These are phyloP conservation scores for Mycena epipterygia DNA, from an alignment of 768 basidiomycete genomes.

Conservation along the genomic window DNA sequence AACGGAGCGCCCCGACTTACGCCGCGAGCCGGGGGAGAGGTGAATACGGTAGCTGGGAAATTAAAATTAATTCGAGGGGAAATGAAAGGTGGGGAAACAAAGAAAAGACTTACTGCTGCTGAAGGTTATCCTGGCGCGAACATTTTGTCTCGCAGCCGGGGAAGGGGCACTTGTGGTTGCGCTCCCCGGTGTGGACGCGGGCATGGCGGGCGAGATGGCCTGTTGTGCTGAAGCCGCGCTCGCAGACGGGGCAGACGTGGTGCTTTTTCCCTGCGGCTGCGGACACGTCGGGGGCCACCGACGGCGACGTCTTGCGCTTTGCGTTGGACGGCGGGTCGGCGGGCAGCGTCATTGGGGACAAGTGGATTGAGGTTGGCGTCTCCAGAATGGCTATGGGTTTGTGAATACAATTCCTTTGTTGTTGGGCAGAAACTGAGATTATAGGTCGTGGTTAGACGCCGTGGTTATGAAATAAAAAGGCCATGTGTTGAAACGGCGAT, in stretches of 20 bases:
- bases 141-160: slow-evolving; percentile 96
- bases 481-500: background rate
- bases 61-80: no score
- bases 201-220: slow-evolving; percentile 91
- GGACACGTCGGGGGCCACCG: no score
- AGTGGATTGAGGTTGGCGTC: background rate
- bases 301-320: no score
- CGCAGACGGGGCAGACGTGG: slow-evolving; percentile 74
- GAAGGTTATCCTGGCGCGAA: slow-evolving; percentile 90
- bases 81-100: background rate
- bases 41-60: slow-evolving; percentile 29
- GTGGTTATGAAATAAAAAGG: slow-evolving; percentile 8
- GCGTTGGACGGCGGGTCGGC: background rate
- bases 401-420: background rate
- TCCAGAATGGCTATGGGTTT: background rate
- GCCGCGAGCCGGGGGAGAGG: slow-evolving; percentile 26
- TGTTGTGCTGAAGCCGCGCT: slow-evolving; percentile 87
- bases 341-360: background rate
- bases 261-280: slow-evolving; percentile 3
- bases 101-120: slow-evolving; percentile 59
- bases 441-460: background rate
- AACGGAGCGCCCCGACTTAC: slow-evolving; percentile 17
- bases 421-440: background rate
- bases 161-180: slow-evolving; percentile 94
- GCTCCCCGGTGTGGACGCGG: slow-evolving; percentile 92